These are phyloP conservation scores for Leucaena leucocephala DNA, from an alignment of 306 rosid genomes.

Conservation along the genomic window DNA sequence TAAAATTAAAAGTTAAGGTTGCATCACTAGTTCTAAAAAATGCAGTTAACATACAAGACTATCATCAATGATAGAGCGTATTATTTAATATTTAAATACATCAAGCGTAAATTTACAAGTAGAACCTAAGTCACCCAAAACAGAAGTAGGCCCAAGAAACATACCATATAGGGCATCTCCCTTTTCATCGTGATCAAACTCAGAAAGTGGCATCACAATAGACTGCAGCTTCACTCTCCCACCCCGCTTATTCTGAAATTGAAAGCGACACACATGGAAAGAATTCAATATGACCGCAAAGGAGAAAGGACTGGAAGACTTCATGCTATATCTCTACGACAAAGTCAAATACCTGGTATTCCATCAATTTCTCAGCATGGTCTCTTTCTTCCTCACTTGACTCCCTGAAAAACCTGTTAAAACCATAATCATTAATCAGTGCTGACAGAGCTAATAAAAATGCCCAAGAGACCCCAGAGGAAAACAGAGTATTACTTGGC, in stretches of 20 bases:
- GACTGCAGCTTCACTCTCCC: conserved; percentile 83
- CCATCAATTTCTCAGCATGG: conserved; percentile 93
- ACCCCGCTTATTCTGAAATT: conserved; percentile 79
- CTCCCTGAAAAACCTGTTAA: conserved; percentile 76
- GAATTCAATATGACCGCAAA: background rate
- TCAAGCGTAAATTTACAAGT: background rate
- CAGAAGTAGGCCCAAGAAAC: conserved; percentile 10
- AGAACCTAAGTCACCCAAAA: background rate
- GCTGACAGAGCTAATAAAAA: background rate
- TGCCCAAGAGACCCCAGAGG: background rate
- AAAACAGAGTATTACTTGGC: conserved; percentile 54
- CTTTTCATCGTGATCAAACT: conserved; percentile 64
- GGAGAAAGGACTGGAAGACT: conserved; percentile 1
- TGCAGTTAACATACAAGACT: background rate
- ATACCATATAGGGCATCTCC: conserved; percentile 82
- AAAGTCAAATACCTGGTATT: conserved; percentile 69
- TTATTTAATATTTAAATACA: background rate
- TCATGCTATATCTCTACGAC: background rate
- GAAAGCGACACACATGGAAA: background rate
- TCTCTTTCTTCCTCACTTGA: conserved; percentile 93
- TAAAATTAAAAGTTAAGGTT: conserved; percentile 2
- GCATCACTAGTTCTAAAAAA: conserved; percentile 6
- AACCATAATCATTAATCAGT: background rate
- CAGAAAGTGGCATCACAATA: conserved; percentile 70
- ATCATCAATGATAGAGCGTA: conserved; percentile 1